phyloP scores from a whole-genome alignment of 2,329 filamentous ascomycete species.

The Nannizzia gypsea region DNA sequence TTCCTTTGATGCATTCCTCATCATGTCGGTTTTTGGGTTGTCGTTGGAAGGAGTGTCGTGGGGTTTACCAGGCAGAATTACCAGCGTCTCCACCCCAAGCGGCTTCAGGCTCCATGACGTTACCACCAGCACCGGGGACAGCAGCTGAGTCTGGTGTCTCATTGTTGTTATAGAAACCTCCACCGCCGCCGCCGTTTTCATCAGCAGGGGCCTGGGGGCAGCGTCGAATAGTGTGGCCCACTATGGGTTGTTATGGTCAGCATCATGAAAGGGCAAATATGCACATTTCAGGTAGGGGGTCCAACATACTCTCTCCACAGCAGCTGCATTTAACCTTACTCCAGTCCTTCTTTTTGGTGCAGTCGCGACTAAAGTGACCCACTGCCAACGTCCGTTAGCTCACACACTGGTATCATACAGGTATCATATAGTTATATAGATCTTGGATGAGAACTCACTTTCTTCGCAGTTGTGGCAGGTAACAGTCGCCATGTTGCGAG shows the following conservation, averaged over 20 bases:
- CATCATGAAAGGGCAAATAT: neutral
- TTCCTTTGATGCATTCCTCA: neutral
- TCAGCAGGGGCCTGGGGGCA: conserved; percentile 21
- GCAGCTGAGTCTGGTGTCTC: neutral
- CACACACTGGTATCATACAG: conserved; percentile 10
- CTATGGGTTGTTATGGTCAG: conserved; percentile 18
- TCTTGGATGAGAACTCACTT: conserved; percentile 17
- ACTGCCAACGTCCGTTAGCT: conserved; percentile 16
- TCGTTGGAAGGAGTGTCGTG: no score
- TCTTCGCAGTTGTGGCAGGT: conserved; percentile 38
- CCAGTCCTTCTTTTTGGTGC: conserved; percentile 33
- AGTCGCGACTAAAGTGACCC: conserved; percentile 35
- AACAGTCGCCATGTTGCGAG: conserved; percentile 29
- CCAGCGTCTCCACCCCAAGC: neutral
- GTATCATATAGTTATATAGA: neutral
- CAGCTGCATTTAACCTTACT: conserved; percentile 35
- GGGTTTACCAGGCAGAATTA: neutral
- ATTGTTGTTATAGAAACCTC: conserved; percentile 7
- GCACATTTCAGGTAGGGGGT: neutral
- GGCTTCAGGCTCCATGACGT: neutral
- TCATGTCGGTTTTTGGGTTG: neutral
- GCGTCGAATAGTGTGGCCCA: conserved; percentile 33
- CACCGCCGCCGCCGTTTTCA: conserved; percentile 12
- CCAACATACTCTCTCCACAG: conserved; percentile 32
- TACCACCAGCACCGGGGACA: neutral